Percentiles rank a stretch among this genome's conserved stretches.
These are phyloP conservation scores for Chamaecyparis obtusa DNA, from an alignment of 75 land plant genomes.

Conservation along the genomic window DNA sequence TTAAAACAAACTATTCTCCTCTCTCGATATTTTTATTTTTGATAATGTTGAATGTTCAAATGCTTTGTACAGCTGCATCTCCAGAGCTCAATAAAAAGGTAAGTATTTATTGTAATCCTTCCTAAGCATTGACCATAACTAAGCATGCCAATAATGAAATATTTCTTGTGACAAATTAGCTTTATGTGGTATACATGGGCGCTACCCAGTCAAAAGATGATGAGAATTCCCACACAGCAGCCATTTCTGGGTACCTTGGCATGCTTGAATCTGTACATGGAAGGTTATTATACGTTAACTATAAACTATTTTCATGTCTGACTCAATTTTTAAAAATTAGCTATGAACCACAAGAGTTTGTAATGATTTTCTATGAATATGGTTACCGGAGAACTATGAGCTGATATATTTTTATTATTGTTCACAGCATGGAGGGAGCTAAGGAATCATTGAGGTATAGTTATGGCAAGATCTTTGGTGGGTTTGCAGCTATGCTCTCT, in stretches of 20 bases:
- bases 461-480: slow-evolving; percentile 35
- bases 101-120: not conserved
- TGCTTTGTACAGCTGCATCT: slow-evolving; percentile 6
- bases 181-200: slow-evolving; percentile 6
- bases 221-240: too few species aligned
- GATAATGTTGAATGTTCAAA: not conserved
- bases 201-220: too few species aligned
- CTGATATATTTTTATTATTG: not conserved
- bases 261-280: too few species aligned
- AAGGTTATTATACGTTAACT: too few species aligned
- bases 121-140: too few species aligned
- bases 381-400: too few species aligned
- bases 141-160: too few species aligned
- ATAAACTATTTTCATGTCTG: too few species aligned
- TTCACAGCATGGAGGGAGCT: slow-evolving; percentile 14
- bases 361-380: too few species aligned
- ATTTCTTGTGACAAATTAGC: not conserved
- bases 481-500: slow-evolving; percentile 32
- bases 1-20: not conserved
- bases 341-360: too few species aligned
- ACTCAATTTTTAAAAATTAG: too few species aligned
- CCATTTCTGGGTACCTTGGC: too few species aligned
- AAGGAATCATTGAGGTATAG: slow-evolving; percentile 21
- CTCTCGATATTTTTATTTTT: not conserved
- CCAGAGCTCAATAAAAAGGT: not conserved